phyloP scores from a whole-genome alignment of 2,329 filamentous ascomycete genomes.

The Septoria petroselini region DNA sequence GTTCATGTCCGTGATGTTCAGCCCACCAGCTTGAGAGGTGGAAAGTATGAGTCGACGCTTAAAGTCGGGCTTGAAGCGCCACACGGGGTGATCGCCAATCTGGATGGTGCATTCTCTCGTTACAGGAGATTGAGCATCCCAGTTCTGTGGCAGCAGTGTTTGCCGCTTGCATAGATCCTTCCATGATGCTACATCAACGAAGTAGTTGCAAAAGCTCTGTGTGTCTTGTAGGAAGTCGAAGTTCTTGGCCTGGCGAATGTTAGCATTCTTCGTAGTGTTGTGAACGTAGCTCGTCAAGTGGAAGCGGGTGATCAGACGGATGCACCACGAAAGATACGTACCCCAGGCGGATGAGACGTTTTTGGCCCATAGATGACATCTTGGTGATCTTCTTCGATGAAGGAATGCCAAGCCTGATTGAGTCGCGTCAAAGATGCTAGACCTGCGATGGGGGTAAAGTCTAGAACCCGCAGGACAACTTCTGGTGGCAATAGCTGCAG shows the following conservation, averaged over 20 bases:
- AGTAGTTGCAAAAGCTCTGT: slow-evolving; percentile 37
- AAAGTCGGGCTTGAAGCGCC: slow-evolving; percentile 49
- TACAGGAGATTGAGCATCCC: slow-evolving; percentile 37
- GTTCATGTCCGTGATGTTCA: slow-evolving; percentile 50
- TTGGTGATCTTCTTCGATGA: slow-evolving; percentile 45
- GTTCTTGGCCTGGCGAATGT: slow-evolving; percentile 26
- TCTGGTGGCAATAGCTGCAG: slow-evolving; percentile 40
- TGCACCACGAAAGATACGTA: too few species aligned
- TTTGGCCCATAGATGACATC: slow-evolving; percentile 45
- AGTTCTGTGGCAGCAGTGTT: slow-evolving; percentile 42
- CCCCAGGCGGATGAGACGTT: slow-evolving; percentile 30
- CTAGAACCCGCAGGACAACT: slow-evolving; percentile 43
- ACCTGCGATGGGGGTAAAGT: slow-evolving; percentile 39
- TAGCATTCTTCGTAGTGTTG: too few species aligned
- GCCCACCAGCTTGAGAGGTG: slow-evolving; percentile 46
- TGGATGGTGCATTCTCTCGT: slow-evolving; percentile 44
- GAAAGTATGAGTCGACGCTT: slow-evolving; percentile 48
- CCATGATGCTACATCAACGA: slow-evolving; percentile 40
- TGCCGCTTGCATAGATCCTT: slow-evolving; percentile 47
- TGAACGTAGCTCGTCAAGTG: too few species aligned
- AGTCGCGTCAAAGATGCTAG: slow-evolving; percentile 40
- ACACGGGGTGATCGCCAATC: slow-evolving; percentile 43
- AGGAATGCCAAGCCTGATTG: slow-evolving; percentile 42
- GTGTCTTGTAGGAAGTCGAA: slow-evolving; percentile 34
- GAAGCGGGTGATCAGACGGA: too few species aligned